These are phyloP conservation scores for Sisymbrium altissimum DNA, from an alignment of 345 rosid species.

Conservation along the genomic window DNA sequence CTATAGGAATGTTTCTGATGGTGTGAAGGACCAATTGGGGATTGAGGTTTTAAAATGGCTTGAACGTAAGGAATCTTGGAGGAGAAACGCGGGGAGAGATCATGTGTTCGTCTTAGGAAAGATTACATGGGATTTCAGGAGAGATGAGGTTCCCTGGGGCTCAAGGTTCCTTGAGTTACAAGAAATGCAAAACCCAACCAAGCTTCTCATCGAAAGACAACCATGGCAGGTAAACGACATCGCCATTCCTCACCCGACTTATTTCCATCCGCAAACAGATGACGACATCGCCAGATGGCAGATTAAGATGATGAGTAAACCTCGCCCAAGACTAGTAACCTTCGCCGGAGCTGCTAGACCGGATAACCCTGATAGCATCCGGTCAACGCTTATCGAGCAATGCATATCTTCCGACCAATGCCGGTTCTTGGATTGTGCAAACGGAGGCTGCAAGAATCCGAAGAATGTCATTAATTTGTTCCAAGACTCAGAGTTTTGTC, in stretches of 20 bases:
- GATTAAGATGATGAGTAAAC: slow-evolving; percentile 37
- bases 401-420: slow-evolving; percentile 44
- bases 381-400: slow-evolving; percentile 53
- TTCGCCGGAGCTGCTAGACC: slow-evolving; percentile 68
- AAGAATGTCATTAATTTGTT: slow-evolving; percentile 37
- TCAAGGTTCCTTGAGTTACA: slow-evolving; percentile 49
- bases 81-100: slow-evolving; percentile 50
- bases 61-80: slow-evolving; percentile 47
- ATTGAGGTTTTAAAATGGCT: slow-evolving; percentile 64
- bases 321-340: slow-evolving; percentile 43
- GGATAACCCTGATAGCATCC: slow-evolving; percentile 46
- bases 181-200: slow-evolving; percentile 68
- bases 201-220: slow-evolving; percentile 72
- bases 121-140: slow-evolving; percentile 81
- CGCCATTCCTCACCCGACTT: slow-evolving; percentile 73
- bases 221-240: slow-evolving; percentile 75
- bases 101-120: slow-evolving; percentile 71
- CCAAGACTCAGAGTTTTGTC: slow-evolving; percentile 67
- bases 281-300: slow-evolving; percentile 60
- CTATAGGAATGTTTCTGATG: slow-evolving; percentile 56
- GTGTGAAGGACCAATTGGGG: slow-evolving; percentile 51
- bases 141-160: slow-evolving; percentile 54
- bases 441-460: slow-evolving; percentile 51
- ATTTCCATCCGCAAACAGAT: slow-evolving; percentile 62
- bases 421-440: slow-evolving; percentile 43